Evolutionary conservation across 805 yeast genomes (phyloP).

Genomic region (Teunomyces kruisii): DNA sequence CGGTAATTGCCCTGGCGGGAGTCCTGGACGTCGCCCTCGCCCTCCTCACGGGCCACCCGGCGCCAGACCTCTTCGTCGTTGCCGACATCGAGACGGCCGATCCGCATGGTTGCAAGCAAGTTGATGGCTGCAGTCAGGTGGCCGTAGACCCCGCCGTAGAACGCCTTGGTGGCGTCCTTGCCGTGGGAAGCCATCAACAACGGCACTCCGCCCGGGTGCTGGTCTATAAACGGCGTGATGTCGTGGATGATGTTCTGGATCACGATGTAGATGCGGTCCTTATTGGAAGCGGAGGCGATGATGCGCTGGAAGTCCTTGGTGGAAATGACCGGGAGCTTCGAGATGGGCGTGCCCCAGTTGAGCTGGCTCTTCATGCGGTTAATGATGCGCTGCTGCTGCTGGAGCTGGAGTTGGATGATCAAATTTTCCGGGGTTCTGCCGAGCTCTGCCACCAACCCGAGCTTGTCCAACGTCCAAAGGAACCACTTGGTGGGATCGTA

Average conservation of each 20-base stretch:
- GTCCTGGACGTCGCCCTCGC: constrained; percentile 36
- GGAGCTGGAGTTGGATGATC: constrained; percentile 53
- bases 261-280: constrained; percentile 65
- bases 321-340: constrained; percentile 69
- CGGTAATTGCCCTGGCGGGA: constrained; percentile 19
- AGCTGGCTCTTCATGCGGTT: constrained; percentile 75
- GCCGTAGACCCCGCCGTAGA: constrained; percentile 90
- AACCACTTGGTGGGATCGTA: constrained; percentile 88
- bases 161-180: constrained; percentile 90
- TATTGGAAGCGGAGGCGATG: constrained; percentile 34
- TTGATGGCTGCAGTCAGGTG: constrained; percentile 94
- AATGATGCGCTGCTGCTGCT: constrained; percentile 76
- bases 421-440: constrained; percentile 65
- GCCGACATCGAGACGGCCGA: constrained; percentile 80
- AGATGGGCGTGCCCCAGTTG: constrained; percentile 94
- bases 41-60: constrained; percentile 66
- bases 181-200: constrained; percentile 80
- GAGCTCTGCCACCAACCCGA: constrained; percentile 61
- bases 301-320: constrained; percentile 46
- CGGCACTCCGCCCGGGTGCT: constrained; percentile 92
- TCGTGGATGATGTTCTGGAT: constrained; percentile 93
- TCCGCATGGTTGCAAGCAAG: constrained; percentile 88
- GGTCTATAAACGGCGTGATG: constrained; percentile 83
- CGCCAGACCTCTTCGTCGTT: constrained; percentile 83
- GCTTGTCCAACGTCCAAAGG: constrained; percentile 47